Base-by-base conservation (phyloP, 148 eudicot genomes). In the Fagopyrum homotropicum region DNA sequence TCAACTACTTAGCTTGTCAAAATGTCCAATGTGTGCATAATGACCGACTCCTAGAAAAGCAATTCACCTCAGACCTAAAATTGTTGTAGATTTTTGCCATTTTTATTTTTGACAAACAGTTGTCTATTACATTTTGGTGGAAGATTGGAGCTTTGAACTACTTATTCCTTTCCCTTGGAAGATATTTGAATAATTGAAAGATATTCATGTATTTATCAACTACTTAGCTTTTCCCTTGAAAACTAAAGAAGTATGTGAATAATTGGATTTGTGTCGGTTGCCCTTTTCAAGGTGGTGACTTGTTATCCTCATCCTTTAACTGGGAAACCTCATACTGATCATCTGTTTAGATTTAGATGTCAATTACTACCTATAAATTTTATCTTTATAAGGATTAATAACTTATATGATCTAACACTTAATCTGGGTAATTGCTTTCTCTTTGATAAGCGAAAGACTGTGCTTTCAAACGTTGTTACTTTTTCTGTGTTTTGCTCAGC, bases 181-280 rank as follows among this genome's bases (percentile, higher is more conserved):
- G n/a, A n/a, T n/a, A n/a, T n/a, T n/a, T n/a, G n/a, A n/a, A n/a
- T n/a, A n/a, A n/a, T n/a, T n/a, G n/a, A n/a, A n/a, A n/a, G n/a
- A n/a, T n/a, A n/a, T n/a, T n/a, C n/a, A n/a, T n/a, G n/a, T n/a
- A n/a, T n/a, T n/a, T n/a, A n/a, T n/a, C n/a, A n/a, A n/a, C n/a
- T n/a, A n/a, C n/a, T n/a, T n/a, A n/a, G n/a, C n/a, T n/a, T n/a
- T n/a, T n/a, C n/a, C n/a, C n/a, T n/a, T n/a, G n/a, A n/a, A n/a
- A n/a, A n/a, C n/a, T n/a, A n/a, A n/a, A n/a, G n/a, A 89, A 85
- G 86, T 92, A 92, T 63, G 99, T 95, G 40, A 89, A 81, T 77
- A 95, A 95, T 79, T 95, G 99, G 99, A 92, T 95, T 26, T 77
- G 88, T 81, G 90, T 95, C 45, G 96, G 97, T 73, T 86, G 92